Conservation (phyloP, 1,284 basidiomycete genomes). For the Mixia osmundae region DNA sequence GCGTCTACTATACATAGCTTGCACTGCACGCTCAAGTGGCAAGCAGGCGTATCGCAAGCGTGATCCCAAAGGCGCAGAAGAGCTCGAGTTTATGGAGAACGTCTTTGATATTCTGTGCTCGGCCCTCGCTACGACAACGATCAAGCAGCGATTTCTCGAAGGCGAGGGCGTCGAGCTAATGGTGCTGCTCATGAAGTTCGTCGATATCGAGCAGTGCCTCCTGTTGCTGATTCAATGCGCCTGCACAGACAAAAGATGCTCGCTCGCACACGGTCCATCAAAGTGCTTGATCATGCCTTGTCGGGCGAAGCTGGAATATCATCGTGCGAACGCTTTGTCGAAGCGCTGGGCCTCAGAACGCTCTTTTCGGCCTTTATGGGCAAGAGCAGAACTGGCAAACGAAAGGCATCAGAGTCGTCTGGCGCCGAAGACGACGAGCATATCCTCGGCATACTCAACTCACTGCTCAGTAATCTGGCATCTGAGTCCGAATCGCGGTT, state of each 20-base stretch:
- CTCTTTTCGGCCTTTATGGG: constrained; percentile 82
- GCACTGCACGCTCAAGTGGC: constrained; percentile 3
- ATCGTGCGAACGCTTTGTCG: constrained; percentile 67
- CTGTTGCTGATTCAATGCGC: constrained; percentile 5
- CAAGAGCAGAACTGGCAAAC: constrained; percentile 34
- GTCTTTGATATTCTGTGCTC: constrained; percentile 74
- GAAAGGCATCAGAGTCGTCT: not conserved
- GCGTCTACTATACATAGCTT: constrained; percentile 20
- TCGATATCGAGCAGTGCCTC: constrained; percentile 11
- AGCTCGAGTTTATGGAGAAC: constrained; percentile 94
- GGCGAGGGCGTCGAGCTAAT: constrained; percentile 89
- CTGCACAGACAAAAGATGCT: constrained; percentile 50
- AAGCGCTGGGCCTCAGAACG: constrained; percentile 61
- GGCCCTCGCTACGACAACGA: constrained; percentile 35
- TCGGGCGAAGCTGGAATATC: constrained; percentile 49
- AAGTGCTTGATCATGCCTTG: constrained; percentile 73
- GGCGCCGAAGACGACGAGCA: constrained; percentile 52
- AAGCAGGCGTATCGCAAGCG: constrained; percentile 58
- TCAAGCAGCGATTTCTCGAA: constrained; percentile 60
- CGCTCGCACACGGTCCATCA: constrained; percentile 57
- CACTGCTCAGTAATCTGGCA: constrained; percentile 64
- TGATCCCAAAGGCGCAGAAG: constrained; percentile 63
- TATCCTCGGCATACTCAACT: constrained; percentile 63
- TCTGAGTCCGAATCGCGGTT: constrained; percentile 62
- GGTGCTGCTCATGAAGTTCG: constrained; percentile 82